A percentile compares a stretch with the other conserved stretches of the same genome.
These are phyloP conservation scores for Nadsonia commutata DNA, from an alignment of 1,139 yeast species.

Conservation along the genomic window DNA sequence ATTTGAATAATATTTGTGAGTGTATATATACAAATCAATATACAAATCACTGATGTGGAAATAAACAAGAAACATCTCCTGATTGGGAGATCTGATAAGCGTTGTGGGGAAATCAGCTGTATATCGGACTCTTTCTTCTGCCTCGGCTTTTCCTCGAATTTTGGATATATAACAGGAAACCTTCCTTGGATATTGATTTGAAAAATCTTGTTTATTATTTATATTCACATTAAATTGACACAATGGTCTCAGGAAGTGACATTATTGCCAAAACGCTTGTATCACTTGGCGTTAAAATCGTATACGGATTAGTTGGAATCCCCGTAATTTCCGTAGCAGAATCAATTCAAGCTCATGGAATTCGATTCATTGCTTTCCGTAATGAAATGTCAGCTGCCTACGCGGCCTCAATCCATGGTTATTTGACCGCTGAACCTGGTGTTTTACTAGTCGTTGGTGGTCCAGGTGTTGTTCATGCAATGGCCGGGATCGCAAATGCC, in stretches of 20 bases:
- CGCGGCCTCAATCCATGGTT: slow-evolving; percentile 56
- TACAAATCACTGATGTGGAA: no score
- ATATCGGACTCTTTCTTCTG: no score
- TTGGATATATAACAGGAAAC: no score
- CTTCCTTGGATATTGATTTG: no score
- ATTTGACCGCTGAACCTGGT: slow-evolving; percentile 45
- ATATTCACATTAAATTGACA: no score
- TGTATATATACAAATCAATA: no score
- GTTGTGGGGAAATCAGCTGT: no score
- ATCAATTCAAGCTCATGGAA: slow-evolving; percentile 35
- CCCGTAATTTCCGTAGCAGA: slow-evolving; percentile 52
- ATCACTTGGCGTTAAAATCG: slow-evolving; percentile 34
- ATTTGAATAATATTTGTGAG: no score
- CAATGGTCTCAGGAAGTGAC: slow-evolving; percentile 27
- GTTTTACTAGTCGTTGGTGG: slow-evolving; percentile 56
- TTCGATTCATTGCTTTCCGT: slow-evolving; percentile 41
- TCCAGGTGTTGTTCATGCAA: slow-evolving; percentile 50
- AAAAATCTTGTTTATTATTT: no score
- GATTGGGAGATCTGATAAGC: no score
- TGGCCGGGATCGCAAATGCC: slow-evolving; percentile 50
- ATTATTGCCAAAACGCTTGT: slow-evolving; percentile 33
- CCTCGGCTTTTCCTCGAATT: no score
- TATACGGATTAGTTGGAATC: slow-evolving; percentile 56
- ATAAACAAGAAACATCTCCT: no score
- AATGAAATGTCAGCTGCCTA: slow-evolving; percentile 59